Evolutionary conservation across 257 asterid genomes (phyloP).

Genomic region (Cordia subcordata): DNA sequence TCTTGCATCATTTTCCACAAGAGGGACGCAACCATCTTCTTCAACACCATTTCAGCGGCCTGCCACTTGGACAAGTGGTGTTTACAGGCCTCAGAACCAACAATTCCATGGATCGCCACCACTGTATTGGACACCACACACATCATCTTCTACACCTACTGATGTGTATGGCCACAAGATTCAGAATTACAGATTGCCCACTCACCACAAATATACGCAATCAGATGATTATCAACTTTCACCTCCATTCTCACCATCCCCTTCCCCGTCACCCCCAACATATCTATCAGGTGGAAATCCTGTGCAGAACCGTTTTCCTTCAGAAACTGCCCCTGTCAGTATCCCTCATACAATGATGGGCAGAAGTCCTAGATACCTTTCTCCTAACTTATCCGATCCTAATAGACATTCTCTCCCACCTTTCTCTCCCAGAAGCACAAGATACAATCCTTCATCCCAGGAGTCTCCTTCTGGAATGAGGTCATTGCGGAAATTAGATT

Average conservation of each 20-base stretch:
- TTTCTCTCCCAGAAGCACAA: constrained; percentile 63
- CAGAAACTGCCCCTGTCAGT: constrained; percentile 88
- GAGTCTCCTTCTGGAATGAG: constrained; percentile 75
- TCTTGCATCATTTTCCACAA: constrained; percentile 42
- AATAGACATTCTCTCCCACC: constrained; percentile 86
- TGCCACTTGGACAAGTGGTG: constrained; percentile 95
- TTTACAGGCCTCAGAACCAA: constrained; percentile 54
- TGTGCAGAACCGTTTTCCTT: constrained; percentile 38
- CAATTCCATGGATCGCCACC: constrained; percentile 70
- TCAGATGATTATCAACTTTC: constrained; percentile 70
- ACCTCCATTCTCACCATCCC: constrained; percentile 88
- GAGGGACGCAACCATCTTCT: constrained; percentile 46
- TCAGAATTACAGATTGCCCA: constrained; percentile 43
- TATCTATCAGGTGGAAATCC: constrained; percentile 34
- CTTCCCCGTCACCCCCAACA: constrained; percentile 89
- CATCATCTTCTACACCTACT: constrained; percentile 53
- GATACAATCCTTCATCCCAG: constrained; percentile 70
- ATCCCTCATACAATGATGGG: constrained; percentile 81
- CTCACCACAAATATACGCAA: constrained; percentile 36
- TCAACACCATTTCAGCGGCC: constrained; percentile 70
- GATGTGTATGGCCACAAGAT: constrained; percentile 38
- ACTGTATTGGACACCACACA: constrained; percentile 51
- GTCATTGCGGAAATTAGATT: constrained; percentile 61
- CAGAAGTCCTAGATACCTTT: constrained; percentile 68
- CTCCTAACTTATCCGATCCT: constrained; percentile 90